A percentile compares a stretch with the other conserved stretches of the same genome.
These are phyloP conservation scores for Echium plantagineum DNA, from an alignment of 257 asterid species.

Conservation along the genomic window DNA sequence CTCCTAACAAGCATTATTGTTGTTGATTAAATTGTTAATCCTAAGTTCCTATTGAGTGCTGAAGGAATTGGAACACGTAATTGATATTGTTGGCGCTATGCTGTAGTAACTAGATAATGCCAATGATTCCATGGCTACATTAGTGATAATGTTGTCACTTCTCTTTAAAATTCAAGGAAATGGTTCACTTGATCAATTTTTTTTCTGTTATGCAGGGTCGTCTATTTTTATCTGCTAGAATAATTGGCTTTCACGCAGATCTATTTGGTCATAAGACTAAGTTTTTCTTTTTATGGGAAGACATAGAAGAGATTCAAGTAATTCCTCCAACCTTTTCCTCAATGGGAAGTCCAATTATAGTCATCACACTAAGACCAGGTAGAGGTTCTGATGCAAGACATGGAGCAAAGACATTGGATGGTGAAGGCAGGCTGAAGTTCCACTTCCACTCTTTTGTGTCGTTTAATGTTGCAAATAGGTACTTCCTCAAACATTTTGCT, in stretches of 20 bases:
- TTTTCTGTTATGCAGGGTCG: slow-evolving; percentile 62
- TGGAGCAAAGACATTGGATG: slow-evolving; percentile 88
- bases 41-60: background rate
- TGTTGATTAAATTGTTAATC: background rate
- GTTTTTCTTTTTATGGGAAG: slow-evolving; percentile 97
- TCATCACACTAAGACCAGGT: slow-evolving; percentile 73
- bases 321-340: slow-evolving; percentile 88
- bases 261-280: slow-evolving; percentile 90
- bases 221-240: slow-evolving; percentile 88
- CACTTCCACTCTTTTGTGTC: slow-evolving; percentile 95
- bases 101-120: background rate
- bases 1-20: background rate
- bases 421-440: slow-evolving; percentile 79
- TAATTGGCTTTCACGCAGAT: slow-evolving; percentile 96
- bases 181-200: slow-evolving; percentile 11
- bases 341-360: slow-evolving; percentile 88
- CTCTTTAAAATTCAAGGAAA: background rate
- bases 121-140: background rate
- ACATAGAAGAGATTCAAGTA: slow-evolving; percentile 83
- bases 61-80: background rate
- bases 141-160: background rate
- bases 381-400: slow-evolving; percentile 87
- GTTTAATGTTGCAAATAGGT: slow-evolving; percentile 82
- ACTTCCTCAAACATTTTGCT: background rate
- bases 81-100: background rate